Percentiles rank a stretch among this genome's conserved stretches.
Conservation (phyloP, 495 filamentous ascomycete species). For the Penicillium crystallinum region DNA sequence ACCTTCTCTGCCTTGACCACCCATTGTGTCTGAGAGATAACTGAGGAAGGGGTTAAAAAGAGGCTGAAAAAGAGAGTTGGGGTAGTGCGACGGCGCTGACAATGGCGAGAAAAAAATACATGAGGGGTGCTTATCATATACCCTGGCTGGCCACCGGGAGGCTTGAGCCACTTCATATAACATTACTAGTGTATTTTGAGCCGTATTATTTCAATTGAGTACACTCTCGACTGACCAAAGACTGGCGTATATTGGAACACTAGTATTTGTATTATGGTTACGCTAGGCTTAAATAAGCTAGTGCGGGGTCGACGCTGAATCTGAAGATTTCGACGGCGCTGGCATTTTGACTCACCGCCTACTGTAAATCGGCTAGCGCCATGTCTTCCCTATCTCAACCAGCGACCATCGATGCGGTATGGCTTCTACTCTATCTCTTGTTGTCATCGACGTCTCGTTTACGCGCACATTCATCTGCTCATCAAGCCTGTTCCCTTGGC, state of each 20-base stretch:
- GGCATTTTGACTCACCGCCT: neutral
- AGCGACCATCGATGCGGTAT: neutral
- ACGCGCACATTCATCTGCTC: neutral
- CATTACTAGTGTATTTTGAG: neutral
- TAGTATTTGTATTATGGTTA: neutral
- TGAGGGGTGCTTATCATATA: constrained; percentile 12
- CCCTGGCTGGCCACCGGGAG: neutral
- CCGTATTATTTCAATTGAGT: neutral
- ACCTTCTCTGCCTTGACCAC: constrained; percentile 66
- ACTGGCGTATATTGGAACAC: neutral
- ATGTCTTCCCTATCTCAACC: neutral
- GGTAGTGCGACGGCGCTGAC: constrained; percentile 6
- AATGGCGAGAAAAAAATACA: constrained; percentile 20
- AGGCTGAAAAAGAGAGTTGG: constrained; percentile 6
- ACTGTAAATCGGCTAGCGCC: neutral
- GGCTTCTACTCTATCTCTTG: neutral
- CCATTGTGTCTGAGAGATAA: constrained; percentile 44
- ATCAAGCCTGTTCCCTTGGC: neutral
- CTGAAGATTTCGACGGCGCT: no score
- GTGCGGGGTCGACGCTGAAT: neutral
- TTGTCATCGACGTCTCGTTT: constrained; percentile 2
- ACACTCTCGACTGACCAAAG: neutral
- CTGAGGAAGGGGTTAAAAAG: constrained; percentile 5
- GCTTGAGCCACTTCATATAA: neutral
- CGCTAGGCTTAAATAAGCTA: neutral